Evolutionary conservation across 495 filamentous ascomycete species (phyloP).

Genomic region (Hypomontagnella monticulosa): DNA sequence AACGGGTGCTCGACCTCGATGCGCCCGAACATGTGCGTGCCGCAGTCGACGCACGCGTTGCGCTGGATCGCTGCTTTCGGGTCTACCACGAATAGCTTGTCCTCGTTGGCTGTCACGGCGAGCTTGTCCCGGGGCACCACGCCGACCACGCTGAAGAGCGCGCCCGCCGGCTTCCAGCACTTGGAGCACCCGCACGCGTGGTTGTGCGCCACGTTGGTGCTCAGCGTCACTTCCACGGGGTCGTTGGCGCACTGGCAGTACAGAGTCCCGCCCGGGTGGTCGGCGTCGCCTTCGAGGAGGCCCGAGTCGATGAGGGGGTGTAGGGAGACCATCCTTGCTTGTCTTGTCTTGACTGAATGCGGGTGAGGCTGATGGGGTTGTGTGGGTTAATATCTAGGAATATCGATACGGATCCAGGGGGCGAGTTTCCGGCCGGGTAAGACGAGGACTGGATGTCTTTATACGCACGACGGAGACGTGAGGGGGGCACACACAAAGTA

Average conservation of each 20-base stretch:
- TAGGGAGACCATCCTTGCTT: slow-evolving; percentile 53
- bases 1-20: slow-evolving; percentile 70
- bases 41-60: slow-evolving; percentile 65
- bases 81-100: slow-evolving; percentile 65
- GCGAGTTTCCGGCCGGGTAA: not conserved
- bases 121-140: slow-evolving; percentile 61
- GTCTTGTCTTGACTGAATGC: slow-evolving; percentile 25
- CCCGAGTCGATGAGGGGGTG: slow-evolving; percentile 70
- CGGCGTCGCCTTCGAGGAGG: slow-evolving; percentile 53
- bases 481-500: not conserved
- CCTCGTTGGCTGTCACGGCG: slow-evolving; percentile 58
- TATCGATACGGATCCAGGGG: not conserved
- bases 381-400: not conserved
- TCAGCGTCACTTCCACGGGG: slow-evolving; percentile 62
- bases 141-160: slow-evolving; percentile 68
- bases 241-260: slow-evolving; percentile 62
- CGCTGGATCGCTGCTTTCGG: slow-evolving; percentile 63
- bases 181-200: slow-evolving; percentile 73
- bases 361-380: not conserved
- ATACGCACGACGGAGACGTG: not conserved
- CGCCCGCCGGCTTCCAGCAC: slow-evolving; percentile 68
- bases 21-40: slow-evolving; percentile 65
- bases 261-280: slow-evolving; percentile 63
- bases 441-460: slow-evolving; percentile 4
- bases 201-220: slow-evolving; percentile 67